These are phyloP conservation scores for Euphorbia celastroides DNA, from an alignment of 441 rosid species.

Conservation along the genomic window DNA sequence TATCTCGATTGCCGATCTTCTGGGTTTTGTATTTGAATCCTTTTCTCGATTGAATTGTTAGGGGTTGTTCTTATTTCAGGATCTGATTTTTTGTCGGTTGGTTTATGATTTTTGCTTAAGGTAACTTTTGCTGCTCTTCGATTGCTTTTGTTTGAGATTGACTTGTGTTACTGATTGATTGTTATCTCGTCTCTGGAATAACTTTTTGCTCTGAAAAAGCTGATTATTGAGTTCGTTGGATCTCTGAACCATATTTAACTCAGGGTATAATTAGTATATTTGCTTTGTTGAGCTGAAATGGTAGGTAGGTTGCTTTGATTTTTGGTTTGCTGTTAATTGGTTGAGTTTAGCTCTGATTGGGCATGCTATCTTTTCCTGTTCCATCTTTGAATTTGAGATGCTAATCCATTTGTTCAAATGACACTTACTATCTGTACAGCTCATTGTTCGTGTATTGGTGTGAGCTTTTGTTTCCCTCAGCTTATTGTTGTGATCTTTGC, in stretches of 20 bases:
- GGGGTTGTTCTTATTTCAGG: not conserved
- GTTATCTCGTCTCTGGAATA: not conserved
- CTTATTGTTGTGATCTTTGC: not conserved
- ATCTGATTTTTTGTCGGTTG: not conserved
- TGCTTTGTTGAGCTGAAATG: not conserved
- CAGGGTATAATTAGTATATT: not conserved
- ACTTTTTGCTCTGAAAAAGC: not conserved
- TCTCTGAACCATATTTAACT: not conserved
- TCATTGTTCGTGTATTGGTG: too few species aligned
- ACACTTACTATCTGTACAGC: too few species aligned
- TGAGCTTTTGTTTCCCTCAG: not conserved
- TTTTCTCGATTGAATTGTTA: not conserved
- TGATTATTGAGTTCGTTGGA: not conserved
- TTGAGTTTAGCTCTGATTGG: too few species aligned
- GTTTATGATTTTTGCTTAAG: not conserved
- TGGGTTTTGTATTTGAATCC: not conserved
- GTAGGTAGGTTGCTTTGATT: not conserved
- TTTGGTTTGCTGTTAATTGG: too few species aligned
- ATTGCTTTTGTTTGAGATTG: not conserved
- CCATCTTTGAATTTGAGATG: too few species aligned
- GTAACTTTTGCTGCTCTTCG: constrained; percentile 5
- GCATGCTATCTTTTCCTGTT: not conserved
- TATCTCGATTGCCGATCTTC: not conserved
- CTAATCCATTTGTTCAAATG: too few species aligned
- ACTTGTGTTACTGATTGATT: too few species aligned